phyloP scores from a whole-genome alignment of 2,329 filamentous ascomycete species.

The Calonectria leucothoes region DNA sequence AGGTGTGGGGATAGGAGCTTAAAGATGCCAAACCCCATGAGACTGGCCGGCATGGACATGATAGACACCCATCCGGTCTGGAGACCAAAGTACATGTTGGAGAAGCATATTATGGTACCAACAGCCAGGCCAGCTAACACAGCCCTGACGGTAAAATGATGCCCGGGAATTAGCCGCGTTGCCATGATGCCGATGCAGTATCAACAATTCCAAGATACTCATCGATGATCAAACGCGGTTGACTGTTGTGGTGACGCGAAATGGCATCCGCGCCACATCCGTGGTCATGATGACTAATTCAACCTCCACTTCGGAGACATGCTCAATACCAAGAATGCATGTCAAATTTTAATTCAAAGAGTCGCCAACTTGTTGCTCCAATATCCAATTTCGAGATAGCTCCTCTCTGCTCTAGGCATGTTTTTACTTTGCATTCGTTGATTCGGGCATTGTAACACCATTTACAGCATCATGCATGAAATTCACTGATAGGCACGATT shows the following conservation, averaged over 20 bases:
- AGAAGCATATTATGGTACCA: constrained; percentile 92
- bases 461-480: background rate
- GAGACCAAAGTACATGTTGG: constrained; percentile 98
- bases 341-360: background rate
- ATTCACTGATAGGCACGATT: background rate
- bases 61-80: constrained; percentile 81
- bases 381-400: background rate
- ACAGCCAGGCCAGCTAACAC: constrained; percentile 84
- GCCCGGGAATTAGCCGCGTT: constrained; percentile 52
- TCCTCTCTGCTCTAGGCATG: background rate
- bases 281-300: constrained; percentile 1
- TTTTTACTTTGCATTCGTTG: background rate
- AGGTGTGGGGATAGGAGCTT: constrained; percentile 79
- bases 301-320: background rate
- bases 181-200: constrained; percentile 32
- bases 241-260: background rate
- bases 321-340: background rate
- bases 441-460: background rate
- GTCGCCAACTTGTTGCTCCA: too few species aligned
- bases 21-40: constrained; percentile 96
- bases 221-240: background rate
- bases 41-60: constrained; percentile 96
- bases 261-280: background rate
- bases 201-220: background rate
- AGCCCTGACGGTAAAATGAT: constrained; percentile 87